phyloP scores from a whole-genome alignment of 306 rosid species.

The Vigna reflexopilosa region DNA sequence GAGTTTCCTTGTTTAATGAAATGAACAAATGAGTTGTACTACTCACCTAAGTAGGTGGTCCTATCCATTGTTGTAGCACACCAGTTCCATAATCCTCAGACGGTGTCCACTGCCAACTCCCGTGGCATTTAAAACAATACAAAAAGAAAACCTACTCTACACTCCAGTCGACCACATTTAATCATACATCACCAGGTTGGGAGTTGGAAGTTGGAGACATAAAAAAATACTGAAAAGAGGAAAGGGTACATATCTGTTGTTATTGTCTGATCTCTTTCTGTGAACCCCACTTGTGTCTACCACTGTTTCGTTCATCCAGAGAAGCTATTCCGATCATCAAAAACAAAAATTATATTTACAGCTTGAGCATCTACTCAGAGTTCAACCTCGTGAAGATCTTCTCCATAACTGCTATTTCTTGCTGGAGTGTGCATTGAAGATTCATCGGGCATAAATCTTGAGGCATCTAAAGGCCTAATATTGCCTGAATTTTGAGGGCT shows the following conservation, averaged over 20 bases:
- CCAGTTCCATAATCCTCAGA: constrained; percentile 52
- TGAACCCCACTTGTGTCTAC: constrained; percentile 50
- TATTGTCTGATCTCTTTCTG: constrained; percentile 28
- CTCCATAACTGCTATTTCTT: constrained; percentile 65
- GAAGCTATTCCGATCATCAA: constrained; percentile 58
- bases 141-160: constrained; percentile 41
- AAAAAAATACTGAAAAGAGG: constrained; percentile 23
- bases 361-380: constrained; percentile 66
- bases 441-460: constrained; percentile 53
- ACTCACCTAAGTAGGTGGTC: constrained; percentile 52
- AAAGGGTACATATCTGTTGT: not conserved
- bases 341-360: constrained; percentile 88
- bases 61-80: constrained; percentile 42
- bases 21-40: constrained; percentile 78
- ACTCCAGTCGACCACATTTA: constrained; percentile 46
- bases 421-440: constrained; percentile 44
- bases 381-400: constrained; percentile 89
- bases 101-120: constrained; percentile 48
- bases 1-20: constrained; percentile 50
- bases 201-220: constrained; percentile 43
- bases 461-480: constrained; percentile 53
- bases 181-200: constrained; percentile 43
- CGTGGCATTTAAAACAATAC: constrained; percentile 38
- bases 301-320: constrained; percentile 48
- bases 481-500: constrained; percentile 56